phyloP scores from a whole-genome alignment of 108 stramenopile genomes.

The Bacterosira constricta region DNA sequence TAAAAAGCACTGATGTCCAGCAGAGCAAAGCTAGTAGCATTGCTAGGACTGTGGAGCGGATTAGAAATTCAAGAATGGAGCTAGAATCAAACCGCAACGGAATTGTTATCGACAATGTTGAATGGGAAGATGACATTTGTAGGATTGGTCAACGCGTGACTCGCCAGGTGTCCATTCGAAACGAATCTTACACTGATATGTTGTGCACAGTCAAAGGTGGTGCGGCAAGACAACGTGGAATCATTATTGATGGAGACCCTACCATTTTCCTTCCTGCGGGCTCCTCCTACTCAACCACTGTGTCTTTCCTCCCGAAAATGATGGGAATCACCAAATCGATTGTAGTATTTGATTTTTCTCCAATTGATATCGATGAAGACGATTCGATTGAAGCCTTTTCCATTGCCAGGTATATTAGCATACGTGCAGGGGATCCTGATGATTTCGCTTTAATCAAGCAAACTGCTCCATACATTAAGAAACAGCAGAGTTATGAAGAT shows the following conservation, averaged over 20 bases:
- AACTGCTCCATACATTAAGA: constrained; percentile 37
- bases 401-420: constrained; percentile 30
- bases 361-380: constrained; percentile 16
- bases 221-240: constrained; percentile 8
- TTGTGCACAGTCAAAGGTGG: constrained; percentile 2
- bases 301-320: neutral
- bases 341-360: constrained; percentile 15
- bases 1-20: no score
- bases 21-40: neutral
- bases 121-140: neutral
- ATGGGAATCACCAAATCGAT: constrained; percentile 22
- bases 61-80: constrained; percentile 10
- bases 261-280: constrained; percentile 1
- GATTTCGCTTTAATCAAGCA: constrained; percentile 43
- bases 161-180: constrained; percentile 2
- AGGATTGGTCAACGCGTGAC: neutral
- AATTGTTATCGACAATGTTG: constrained; percentile 10
- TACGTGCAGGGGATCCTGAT: constrained; percentile 45
- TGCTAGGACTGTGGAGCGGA: constrained; percentile 16
- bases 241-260: constrained; percentile 2
- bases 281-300: neutral
- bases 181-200: constrained; percentile 17
- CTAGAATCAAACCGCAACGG: constrained; percentile 32
- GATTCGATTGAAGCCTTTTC: neutral
- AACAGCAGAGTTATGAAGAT: neutral